phyloP scores from a whole-genome alignment of 306 rosid species.

The Quercus engelmannii region DNA sequence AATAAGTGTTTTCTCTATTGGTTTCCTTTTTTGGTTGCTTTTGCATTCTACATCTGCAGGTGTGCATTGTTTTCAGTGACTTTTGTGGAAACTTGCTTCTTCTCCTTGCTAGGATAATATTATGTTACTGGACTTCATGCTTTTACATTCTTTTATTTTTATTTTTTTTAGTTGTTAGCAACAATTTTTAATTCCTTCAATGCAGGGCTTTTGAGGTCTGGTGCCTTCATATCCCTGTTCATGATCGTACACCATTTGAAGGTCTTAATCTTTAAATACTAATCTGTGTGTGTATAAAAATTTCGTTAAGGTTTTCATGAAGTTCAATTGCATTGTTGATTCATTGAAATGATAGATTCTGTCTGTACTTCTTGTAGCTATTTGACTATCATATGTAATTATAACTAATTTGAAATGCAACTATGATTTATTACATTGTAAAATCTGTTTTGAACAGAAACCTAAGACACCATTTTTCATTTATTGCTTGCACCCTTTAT shows the following conservation, averaged over 20 bases:
- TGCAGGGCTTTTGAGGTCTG: conserved; percentile 88
- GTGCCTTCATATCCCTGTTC: conserved; percentile 84
- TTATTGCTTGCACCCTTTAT: no score
- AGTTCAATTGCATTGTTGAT: no score
- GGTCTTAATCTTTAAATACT: conserved; percentile 40
- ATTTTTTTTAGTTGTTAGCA: not conserved
- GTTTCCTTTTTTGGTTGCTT: not conserved
- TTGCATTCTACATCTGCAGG: not conserved
- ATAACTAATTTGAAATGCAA: no score
- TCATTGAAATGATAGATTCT: no score
- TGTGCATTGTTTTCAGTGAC: not conserved
- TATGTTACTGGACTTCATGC: not conserved
- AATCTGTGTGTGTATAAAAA: not conserved
- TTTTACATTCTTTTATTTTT: not conserved
- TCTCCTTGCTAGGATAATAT: conserved; percentile 6
- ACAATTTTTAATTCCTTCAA: not conserved
- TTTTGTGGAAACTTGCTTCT: not conserved
- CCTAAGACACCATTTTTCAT: no score
- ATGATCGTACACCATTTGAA: conserved; percentile 85
- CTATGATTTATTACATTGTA: no score
- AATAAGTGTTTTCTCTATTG: not conserved
- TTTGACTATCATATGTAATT: no score
- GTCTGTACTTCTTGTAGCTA: no score
- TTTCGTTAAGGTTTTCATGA: conserved; percentile 29
- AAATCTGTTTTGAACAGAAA: no score